Base-by-base conservation (phyloP, 768 basidiomycete genomes). In the Naganishia vaughanmartiniae region DNA sequence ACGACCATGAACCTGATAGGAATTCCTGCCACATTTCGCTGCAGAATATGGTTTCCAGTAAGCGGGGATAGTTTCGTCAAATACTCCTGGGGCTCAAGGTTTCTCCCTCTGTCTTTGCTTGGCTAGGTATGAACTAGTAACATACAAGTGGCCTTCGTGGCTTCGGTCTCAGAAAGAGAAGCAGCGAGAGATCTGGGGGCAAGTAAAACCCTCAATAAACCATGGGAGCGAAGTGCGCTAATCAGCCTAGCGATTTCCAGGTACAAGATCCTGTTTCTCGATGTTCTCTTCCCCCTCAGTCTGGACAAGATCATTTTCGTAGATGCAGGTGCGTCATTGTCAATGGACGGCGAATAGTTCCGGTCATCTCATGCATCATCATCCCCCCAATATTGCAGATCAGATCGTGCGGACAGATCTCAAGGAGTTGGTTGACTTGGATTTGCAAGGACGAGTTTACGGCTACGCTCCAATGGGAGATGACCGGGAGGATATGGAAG, bases 61-160 rank as follows among this genome's bases (percentile, higher is more conserved):
- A 45, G 60, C 39, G 12, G 21, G 30, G 31, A 33, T n/a, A 12
- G 1, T 58, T 10, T 28, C 2, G 33, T n/a, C 4, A 46, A 10
- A 55, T 6, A 42, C 5, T 21, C n/a, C 21, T 14, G 24, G 26
- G 5, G 58, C 46, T 26, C 7, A 39, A 51, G 60, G 24, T 24
- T 2, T 45, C 39, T 31, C 21, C 54, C 31, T 33, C 10, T 21
- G 21, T 12, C n/a, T n/a, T n/a, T n/a, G n/a, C n/a, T n/a, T n/a
- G n/a, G 15, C 7, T 39, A 70, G 66, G 34, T 99, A 96, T 77
- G 95, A 98, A 78, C 85, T 99, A 17, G 91, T 99, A 67, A 99
- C 96, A 0, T 99, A 98, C 84, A 96, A 96, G 78, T 99, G 95
- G 95, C 96, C 96, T 0, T 91, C 90, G 0, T 99, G 95, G 95